These are phyloP conservation scores for Pseudevernia furfuracea DNA, from an alignment of 495 filamentous ascomycete species.

Conservation along the genomic window DNA sequence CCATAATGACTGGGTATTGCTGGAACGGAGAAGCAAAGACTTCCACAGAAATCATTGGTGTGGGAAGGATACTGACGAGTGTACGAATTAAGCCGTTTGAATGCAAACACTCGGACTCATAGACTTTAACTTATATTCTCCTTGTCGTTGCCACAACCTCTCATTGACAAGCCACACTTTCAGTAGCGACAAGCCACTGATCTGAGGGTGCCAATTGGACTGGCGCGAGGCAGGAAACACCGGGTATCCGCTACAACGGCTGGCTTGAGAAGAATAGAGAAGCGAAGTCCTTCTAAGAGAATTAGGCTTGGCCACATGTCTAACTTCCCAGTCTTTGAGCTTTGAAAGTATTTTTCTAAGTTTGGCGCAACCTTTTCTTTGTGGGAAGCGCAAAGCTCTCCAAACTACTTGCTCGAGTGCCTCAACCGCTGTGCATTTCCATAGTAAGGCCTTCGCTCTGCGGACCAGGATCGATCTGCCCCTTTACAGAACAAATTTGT, in stretches of 20 bases:
- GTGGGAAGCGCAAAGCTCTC: background rate
- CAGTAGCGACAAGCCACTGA: background rate
- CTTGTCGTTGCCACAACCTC: background rate
- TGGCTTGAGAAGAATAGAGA: background rate
- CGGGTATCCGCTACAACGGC: background rate
- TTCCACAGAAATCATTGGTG: background rate
- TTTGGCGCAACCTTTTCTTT: background rate
- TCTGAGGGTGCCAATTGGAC: background rate
- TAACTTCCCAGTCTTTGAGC: background rate
- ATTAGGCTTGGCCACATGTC: background rate
- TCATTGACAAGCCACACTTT: background rate
- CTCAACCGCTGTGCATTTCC: background rate
- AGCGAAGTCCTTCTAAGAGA: background rate
- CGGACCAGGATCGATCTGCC: background rate
- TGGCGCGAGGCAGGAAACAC: background rate
- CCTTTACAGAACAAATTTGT: too few relatives aligned
- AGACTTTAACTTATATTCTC: background rate
- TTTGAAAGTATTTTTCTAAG: background rate
- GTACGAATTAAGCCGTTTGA: background rate
- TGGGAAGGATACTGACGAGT: background rate
- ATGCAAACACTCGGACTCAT: background rate
- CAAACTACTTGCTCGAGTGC: background rate
- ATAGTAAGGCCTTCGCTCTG: background rate
- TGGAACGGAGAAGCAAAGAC: background rate
- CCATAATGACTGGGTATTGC: background rate